These are phyloP conservation scores for Platanus orientalis DNA, from an alignment of 164 flowering plant genomes.

Conservation along the genomic window DNA sequence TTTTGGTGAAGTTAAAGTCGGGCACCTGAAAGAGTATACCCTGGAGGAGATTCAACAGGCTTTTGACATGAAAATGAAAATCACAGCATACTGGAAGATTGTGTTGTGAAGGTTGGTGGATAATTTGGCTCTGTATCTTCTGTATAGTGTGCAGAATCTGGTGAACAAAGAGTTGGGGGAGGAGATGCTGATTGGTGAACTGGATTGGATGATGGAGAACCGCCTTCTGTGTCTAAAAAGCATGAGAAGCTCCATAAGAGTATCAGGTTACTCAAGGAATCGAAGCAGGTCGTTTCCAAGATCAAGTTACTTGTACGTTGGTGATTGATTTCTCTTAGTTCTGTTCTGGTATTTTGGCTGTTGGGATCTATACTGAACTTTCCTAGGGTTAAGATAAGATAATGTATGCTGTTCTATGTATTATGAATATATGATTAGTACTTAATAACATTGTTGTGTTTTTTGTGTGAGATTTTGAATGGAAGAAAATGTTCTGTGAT, in stretches of 20 bases:
- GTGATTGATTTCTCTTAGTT: too few species aligned
- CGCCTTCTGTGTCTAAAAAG: neutral
- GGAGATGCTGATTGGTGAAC: neutral
- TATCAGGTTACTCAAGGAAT: neutral
- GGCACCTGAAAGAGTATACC: neutral
- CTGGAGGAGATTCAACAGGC: neutral
- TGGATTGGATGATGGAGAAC: neutral
- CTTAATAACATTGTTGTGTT: too few species aligned
- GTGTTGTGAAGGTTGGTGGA: neutral
- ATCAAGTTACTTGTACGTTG: too few species aligned
- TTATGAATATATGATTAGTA: too few species aligned
- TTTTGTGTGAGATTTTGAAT: too few species aligned
- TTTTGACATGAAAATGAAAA: neutral
- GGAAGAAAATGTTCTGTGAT: too few species aligned
- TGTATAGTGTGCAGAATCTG: neutral
- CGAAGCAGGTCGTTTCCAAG: neutral
- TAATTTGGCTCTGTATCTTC: neutral
- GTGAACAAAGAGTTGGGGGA: neutral
- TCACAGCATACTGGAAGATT: conserved; percentile 2
- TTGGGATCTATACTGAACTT: too few species aligned
- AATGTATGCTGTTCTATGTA: too few species aligned
- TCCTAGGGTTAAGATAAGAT: too few species aligned
- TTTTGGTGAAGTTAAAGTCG: neutral
- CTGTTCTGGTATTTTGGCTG: too few species aligned
- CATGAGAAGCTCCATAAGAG: neutral